A percentile compares a stretch with the other conserved stretches of the same genome.
phyloP scores from a whole-genome alignment of 176 grass and related monocot species.

The Triticum turgidum region DNA sequence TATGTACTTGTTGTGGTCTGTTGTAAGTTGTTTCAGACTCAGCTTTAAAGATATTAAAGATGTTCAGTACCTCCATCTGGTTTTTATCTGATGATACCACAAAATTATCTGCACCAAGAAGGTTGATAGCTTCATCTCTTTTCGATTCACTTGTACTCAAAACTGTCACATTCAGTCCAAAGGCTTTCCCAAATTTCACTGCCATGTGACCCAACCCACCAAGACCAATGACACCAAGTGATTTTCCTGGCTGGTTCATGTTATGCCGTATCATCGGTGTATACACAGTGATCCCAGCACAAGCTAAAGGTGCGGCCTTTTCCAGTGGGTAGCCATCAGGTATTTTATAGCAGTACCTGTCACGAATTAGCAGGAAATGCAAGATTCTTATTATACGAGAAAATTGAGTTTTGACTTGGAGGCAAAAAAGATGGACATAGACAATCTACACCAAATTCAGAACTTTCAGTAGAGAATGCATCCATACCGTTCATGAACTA shows the following conservation, averaged over 20 bases:
- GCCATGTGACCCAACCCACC: slow-evolving; percentile 82
- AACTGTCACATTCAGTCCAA: slow-evolving; percentile 72
- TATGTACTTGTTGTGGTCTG: background rate
- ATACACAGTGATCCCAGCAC: slow-evolving; percentile 81
- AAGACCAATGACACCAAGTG: slow-evolving; percentile 69
- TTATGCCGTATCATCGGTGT: slow-evolving; percentile 72
- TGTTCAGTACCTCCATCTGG: slow-evolving; percentile 58
- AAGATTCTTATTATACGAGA: background rate
- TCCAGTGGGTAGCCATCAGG: slow-evolving; percentile 69
- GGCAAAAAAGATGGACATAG: background rate
- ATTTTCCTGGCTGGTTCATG: slow-evolving; percentile 85
- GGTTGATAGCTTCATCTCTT: slow-evolving; percentile 66
- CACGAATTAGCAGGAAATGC: background rate
- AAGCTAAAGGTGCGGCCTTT: slow-evolving; percentile 67
- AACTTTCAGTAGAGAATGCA: background rate
- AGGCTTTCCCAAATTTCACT: slow-evolving; percentile 78
- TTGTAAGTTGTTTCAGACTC: background rate
- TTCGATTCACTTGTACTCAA: slow-evolving; percentile 78
- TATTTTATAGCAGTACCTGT: slow-evolving; percentile 76
- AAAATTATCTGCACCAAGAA: slow-evolving; percentile 74
- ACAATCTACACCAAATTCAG: background rate
- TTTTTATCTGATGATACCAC: slow-evolving; percentile 68
- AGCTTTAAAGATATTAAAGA: background rate
- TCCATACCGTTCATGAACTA: slow-evolving; percentile 65
- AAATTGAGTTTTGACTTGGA: background rate